Conservation (phyloP, 352 stramenopile genomes). For the Elongisporangium anandrum region DNA sequence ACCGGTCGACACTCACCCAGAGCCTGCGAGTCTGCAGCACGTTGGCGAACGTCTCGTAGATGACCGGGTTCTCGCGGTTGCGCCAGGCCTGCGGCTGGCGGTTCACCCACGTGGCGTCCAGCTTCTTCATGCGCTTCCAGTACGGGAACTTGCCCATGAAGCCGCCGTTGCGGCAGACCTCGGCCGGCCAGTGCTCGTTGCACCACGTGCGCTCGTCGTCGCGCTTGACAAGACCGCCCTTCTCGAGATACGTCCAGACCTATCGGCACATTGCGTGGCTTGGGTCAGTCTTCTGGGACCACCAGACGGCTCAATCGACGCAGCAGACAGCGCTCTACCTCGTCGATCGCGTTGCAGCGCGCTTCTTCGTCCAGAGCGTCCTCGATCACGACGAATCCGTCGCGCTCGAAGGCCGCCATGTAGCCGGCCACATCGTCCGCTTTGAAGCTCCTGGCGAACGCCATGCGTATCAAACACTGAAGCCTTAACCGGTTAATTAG, state of each 20-base stretch:
- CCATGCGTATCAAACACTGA: not conserved
- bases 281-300: not conserved
- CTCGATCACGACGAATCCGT: slow-evolving; percentile 43
- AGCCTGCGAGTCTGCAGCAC: slow-evolving; percentile 25
- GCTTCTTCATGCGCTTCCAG: slow-evolving; percentile 55
- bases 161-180: slow-evolving; percentile 41
- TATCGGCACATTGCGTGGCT: not conserved
- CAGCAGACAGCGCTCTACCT: slow-evolving; percentile 7
- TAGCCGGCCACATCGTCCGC: slow-evolving; percentile 29
- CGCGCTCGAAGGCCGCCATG: slow-evolving; percentile 28
- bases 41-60: slow-evolving; percentile 29
- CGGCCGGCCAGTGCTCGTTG: slow-evolving; percentile 39
- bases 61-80: slow-evolving; percentile 34
- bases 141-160: slow-evolving; percentile 46
- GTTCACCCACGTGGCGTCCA: slow-evolving; percentile 35
- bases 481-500: not conserved
- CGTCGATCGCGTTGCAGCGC: slow-evolving; percentile 26
- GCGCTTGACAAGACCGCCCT: slow-evolving; percentile 33
- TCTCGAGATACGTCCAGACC: slow-evolving; percentile 42
- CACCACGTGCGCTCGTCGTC: slow-evolving; percentile 33
- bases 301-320: not conserved
- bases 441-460: slow-evolving; percentile 11
- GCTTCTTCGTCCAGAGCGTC: slow-evolving; percentile 28
- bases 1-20: slow-evolving; percentile 49
- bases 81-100: slow-evolving; percentile 37